phyloP scores from a whole-genome alignment of 306 rosid species.

The Phaseolus lunatus region DNA sequence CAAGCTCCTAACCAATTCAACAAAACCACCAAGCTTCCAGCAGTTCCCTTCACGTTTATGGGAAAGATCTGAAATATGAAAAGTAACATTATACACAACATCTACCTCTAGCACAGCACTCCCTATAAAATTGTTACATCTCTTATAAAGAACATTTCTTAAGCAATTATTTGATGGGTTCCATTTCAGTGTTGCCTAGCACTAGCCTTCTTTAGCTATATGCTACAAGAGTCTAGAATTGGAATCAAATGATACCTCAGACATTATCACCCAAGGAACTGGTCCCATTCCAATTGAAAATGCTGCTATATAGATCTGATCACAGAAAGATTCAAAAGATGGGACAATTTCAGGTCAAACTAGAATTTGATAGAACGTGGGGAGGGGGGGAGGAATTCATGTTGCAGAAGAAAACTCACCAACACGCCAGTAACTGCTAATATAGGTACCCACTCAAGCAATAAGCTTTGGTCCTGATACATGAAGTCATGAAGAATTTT shows the following conservation, averaged over 20 bases:
- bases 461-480: slow-evolving; percentile 53
- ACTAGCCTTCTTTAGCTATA: not conserved
- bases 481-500: slow-evolving; percentile 35
- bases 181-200: not conserved
- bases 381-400: not conserved
- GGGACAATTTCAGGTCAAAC: slow-evolving; percentile 10
- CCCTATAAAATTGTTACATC: not conserved
- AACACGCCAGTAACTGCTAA: slow-evolving; percentile 71
- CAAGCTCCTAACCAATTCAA: slow-evolving; percentile 88
- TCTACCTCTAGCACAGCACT: no score
- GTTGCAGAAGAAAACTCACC: slow-evolving; percentile 57
- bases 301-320: slow-evolving; percentile 71
- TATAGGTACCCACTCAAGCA: slow-evolving; percentile 53
- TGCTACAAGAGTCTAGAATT: not conserved
- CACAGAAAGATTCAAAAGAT: slow-evolving; percentile 15
- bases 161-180: not conserved
- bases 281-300: slow-evolving; percentile 84
- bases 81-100: not conserved
- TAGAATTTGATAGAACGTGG: not conserved
- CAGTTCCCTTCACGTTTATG: slow-evolving; percentile 77
- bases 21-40: slow-evolving; percentile 84
- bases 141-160: not conserved
- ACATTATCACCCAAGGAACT: slow-evolving; percentile 94
- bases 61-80: slow-evolving; percentile 73
- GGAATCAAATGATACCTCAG: slow-evolving; percentile 69